Conservation (phyloP, 2,329 filamentous ascomycete genomes). For the Ophiostoma australiae region DNA sequence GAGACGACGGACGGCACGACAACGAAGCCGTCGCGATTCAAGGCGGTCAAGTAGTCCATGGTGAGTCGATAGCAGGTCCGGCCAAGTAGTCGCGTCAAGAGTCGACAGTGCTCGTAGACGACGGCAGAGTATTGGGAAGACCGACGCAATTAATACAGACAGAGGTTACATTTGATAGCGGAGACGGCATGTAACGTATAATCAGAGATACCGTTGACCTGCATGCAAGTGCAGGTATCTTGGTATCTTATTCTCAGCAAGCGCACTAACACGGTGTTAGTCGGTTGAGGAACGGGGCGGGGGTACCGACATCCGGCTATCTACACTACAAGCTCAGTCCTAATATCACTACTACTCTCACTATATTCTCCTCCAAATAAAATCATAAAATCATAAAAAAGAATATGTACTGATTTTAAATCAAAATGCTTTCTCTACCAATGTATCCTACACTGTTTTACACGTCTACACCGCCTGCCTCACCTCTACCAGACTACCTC, state of each 20-base stretch:
- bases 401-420: too few relatives aligned
- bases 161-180: conserved; percentile 7
- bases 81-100: neutral
- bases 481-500: too few relatives aligned
- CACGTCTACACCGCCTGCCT: neutral
- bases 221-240: neutral
- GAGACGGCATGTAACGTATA: conserved; percentile 2
- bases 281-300: neutral
- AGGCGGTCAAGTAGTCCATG: conserved; percentile 43
- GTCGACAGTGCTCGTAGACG: neutral
- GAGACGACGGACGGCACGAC: conserved; percentile 62
- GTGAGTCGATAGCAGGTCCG: neutral
- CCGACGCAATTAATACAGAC: neutral
- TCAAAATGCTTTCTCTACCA: too few relatives aligned
- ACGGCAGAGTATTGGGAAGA: neutral
- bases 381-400: too few relatives aligned
- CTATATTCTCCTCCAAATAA: too few relatives aligned
- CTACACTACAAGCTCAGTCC: neutral
- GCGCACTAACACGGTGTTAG: conserved; percentile 4
- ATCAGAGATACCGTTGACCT: neutral
- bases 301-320: neutral
- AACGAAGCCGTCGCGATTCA: conserved; percentile 71
- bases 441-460: neutral
- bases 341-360: neutral
- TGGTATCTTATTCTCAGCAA: neutral